Conservation (phyloP, 306 rosid species). For the Acacia confusa region DNA sequence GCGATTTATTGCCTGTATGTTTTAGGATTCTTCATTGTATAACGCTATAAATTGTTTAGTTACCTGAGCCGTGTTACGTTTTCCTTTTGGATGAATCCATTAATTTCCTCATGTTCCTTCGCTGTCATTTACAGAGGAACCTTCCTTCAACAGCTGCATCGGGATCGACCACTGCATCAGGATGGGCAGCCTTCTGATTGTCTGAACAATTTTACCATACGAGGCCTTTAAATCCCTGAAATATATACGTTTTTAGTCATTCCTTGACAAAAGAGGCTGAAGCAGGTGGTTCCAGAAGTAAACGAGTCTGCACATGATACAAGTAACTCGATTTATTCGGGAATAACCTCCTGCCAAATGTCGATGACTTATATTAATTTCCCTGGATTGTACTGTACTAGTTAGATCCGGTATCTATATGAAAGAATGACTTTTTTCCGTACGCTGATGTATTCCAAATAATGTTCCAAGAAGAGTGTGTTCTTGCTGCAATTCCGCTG, state of each 20-base stretch:
- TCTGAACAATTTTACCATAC: conserved; percentile 45
- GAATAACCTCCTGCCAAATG: conserved; percentile 43
- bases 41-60: neutral
- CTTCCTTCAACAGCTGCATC: conserved; percentile 70
- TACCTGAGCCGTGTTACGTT: neutral
- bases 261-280: conserved; percentile 31
- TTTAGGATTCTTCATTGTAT: neutral
- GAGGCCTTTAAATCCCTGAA: conserved; percentile 45
- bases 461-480: conserved; percentile 6
- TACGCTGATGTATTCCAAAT: conserved; percentile 2
- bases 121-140: conserved; percentile 58
- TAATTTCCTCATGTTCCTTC: neutral
- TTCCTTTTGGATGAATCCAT: neutral
- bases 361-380: conserved; percentile 17
- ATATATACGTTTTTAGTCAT: conserved; percentile 31
- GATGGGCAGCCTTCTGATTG: conserved; percentile 98
- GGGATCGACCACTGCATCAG: conserved; percentile 74
- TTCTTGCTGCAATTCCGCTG: neutral
- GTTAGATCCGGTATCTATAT: conserved; percentile 39
- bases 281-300: conserved; percentile 37
- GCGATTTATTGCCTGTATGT: neutral
- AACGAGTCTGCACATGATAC: conserved; percentile 34
- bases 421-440: conserved; percentile 15
- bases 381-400: conserved; percentile 31
- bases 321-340: conserved; percentile 35